Conservation (phyloP, 2,329 filamentous ascomycete genomes). For the Phialemonium atrogriseum region DNA sequence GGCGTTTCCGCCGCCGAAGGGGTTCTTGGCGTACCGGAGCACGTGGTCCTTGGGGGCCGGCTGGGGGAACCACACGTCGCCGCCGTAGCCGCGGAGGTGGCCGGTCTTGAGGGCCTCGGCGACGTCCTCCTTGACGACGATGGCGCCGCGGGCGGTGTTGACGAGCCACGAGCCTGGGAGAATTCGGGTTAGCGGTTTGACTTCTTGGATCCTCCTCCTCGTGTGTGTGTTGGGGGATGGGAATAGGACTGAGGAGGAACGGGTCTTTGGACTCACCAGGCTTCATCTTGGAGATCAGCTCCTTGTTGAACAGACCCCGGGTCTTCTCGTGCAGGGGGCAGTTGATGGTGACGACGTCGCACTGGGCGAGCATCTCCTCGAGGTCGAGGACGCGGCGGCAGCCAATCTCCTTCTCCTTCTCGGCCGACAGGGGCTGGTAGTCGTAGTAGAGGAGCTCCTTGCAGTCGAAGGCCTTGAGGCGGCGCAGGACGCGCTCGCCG, state of each 20-base stretch:
- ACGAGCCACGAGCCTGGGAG: conserved; percentile 80
- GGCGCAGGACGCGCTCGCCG: conserved; percentile 92
- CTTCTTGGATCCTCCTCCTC: no score
- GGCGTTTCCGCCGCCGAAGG: conserved; percentile 93
- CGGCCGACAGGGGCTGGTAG: conserved; percentile 85
- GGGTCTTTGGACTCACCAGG: conserved; percentile 50
- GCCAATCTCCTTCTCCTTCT: conserved; percentile 92
- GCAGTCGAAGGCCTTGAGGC: conserved; percentile 97
- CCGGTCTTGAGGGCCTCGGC: conserved; percentile 86
- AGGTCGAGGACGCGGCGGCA: conserved; percentile 80
- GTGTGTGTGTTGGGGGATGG: no score
- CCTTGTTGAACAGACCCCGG: conserved; percentile 94
- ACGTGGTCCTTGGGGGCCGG: conserved; percentile 89
- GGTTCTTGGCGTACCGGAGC: conserved; percentile 87
- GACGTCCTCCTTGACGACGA: conserved; percentile 98
- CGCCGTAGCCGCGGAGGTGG: conserved; percentile 82
- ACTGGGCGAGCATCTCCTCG: conserved; percentile 90
- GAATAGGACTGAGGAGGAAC: not conserved
- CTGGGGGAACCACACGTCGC: conserved; percentile 96
- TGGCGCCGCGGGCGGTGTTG: conserved; percentile 97
- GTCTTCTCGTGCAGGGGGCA: conserved; percentile 99
- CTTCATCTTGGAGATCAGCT: conserved; percentile 98
- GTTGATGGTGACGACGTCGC: conserved; percentile 98
- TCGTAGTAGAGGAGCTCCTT: conserved; percentile 99
- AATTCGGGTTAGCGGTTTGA: conserved; percentile 2